Conservation (phyloP, 2,329 filamentous ascomycete genomes). For the Arthrinium phaeospermum region DNA sequence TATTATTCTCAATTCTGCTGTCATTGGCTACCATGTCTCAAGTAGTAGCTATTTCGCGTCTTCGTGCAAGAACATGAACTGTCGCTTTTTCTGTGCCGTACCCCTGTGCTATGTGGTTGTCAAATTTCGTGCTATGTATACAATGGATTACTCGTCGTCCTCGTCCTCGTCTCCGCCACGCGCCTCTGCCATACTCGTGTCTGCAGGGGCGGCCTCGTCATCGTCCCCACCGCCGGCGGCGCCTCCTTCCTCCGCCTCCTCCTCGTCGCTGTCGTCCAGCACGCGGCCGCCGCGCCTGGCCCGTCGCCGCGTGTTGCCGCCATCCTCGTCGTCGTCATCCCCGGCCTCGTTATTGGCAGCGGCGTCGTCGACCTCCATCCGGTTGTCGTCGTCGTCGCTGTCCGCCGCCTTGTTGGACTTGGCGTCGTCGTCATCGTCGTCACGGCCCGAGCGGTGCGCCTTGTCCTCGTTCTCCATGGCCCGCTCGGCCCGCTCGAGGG, state of each 20-base stretch:
- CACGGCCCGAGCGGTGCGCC: not conserved
- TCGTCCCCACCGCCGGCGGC: slow-evolving; percentile 28
- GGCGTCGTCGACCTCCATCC: slow-evolving; percentile 59
- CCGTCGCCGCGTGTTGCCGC: slow-evolving; percentile 47
- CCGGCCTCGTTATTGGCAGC: slow-evolving; percentile 44
- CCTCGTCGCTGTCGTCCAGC: slow-evolving; percentile 60
- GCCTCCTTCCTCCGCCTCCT: slow-evolving; percentile 43
- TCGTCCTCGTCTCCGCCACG: slow-evolving; percentile 42
- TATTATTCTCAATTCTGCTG: slow-evolving; percentile 10
- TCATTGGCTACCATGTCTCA: not conserved
- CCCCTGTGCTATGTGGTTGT: not conserved
- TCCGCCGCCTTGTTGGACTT: slow-evolving; percentile 32
- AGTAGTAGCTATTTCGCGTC: not conserved
- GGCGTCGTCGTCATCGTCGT: slow-evolving; percentile 12
- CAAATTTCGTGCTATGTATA: slow-evolving; percentile 14
- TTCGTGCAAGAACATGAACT: not conserved
- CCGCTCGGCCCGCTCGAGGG: slow-evolving; percentile 52
- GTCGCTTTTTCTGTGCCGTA: not conserved
- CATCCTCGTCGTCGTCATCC: slow-evolving; percentile 59
- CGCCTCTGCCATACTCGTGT: slow-evolving; percentile 42
- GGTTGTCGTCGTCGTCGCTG: slow-evolving; percentile 45
- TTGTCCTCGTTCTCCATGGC: slow-evolving; percentile 42
- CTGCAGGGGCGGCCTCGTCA: slow-evolving; percentile 31
- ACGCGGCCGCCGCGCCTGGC: slow-evolving; percentile 54
- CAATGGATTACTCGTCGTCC: slow-evolving; percentile 13